A percentile compares a stretch with the other conserved stretches of the same genome.
phyloP scores from a whole-genome alignment of 768 basidiomycete genomes.

The Leccinum variicolor region DNA sequence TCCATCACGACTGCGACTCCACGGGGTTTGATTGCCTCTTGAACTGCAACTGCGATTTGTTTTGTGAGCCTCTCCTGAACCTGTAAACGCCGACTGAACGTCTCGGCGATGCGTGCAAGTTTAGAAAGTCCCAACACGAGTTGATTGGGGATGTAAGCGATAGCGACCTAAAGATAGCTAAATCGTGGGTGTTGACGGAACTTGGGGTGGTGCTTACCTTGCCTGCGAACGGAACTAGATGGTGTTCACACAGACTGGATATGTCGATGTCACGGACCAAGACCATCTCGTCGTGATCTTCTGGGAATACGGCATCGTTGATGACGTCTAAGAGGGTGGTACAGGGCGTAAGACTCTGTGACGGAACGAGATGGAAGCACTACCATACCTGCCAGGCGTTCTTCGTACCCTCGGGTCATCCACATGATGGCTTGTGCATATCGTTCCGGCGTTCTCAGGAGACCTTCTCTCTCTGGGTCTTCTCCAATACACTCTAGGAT shows the following conservation, averaged over 20 bases:
- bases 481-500: constrained; percentile 98
- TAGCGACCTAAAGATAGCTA: constrained; percentile 69
- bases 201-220: constrained; percentile 56
- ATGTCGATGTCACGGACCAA: constrained; percentile 97
- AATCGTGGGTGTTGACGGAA: constrained; percentile 20
- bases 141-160: constrained; percentile 95
- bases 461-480: constrained; percentile 93
- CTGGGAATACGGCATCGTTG: constrained; percentile 96
- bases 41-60: constrained; percentile 96
- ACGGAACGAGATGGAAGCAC: constrained; percentile 17
- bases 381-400: constrained; percentile 76
- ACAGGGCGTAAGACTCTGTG: constrained; percentile 7
- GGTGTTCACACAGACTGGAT: constrained; percentile 97
- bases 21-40: constrained; percentile 95
- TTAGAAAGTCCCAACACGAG: constrained; percentile 95
- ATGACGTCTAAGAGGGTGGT: constrained; percentile 72
- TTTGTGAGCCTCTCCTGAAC: constrained; percentile 97
- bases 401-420: constrained; percentile 99
- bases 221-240: constrained; percentile 96
- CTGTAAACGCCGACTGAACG: constrained; percentile 91
- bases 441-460: constrained; percentile 87
- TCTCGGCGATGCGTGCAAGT: constrained; percentile 95
- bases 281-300: constrained; percentile 99
- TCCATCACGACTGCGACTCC: constrained; percentile 99
- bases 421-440: constrained; percentile 97